Evolutionary conservation across 495 filamentous ascomycete species (phyloP), one percentile per base, ranked within the genome.

Genomic region (Aspergillus heteromorphus): DNA sequence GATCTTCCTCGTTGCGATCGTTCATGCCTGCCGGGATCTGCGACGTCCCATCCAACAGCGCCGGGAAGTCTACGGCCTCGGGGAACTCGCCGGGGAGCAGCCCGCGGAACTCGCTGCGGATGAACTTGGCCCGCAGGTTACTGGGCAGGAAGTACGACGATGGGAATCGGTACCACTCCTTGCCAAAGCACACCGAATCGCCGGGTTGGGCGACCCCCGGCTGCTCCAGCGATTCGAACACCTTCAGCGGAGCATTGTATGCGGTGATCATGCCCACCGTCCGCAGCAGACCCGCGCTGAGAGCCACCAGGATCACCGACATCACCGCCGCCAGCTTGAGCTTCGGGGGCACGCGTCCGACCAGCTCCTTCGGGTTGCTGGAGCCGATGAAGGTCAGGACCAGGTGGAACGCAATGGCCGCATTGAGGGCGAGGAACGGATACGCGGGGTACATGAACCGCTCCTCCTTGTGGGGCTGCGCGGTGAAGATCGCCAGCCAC

Each of bases 101-200:
- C 9, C 95, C 95, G 21, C 79, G 77, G 71, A 99, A 99, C 54
- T 89, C 89, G 61, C 88, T 93, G 59, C 86, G 87, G 48, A 99
- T 74, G 60, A 96, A 97, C 56, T 89, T 95, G 54, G 88, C 88
- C 40, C 80, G 81, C 79, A 91, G 86, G 41, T 78, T 78, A 6
- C 83, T 68, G 0, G 95, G 95, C 0, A 99, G 77, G 66, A 92
- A 89, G 72, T 92, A 97, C 4, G 89, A 92, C 13, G 88, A 91
- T 10, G 95, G 95, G 64, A 95, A 99, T 45, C 95, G 88, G 66
- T 99, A 97, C 95, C 95, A 99, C 67, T 99, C 95, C 67, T 97
- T 97, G 40, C 87, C 92, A 43, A 96, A 80, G 69, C 95, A 99
- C 4, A 99, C 82, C 23, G 74, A 83, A 41, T 85, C 85, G n/a